phyloP scores from a whole-genome alignment of 2,329 filamentous ascomycete genomes.

The Sclerotinia minor region DNA sequence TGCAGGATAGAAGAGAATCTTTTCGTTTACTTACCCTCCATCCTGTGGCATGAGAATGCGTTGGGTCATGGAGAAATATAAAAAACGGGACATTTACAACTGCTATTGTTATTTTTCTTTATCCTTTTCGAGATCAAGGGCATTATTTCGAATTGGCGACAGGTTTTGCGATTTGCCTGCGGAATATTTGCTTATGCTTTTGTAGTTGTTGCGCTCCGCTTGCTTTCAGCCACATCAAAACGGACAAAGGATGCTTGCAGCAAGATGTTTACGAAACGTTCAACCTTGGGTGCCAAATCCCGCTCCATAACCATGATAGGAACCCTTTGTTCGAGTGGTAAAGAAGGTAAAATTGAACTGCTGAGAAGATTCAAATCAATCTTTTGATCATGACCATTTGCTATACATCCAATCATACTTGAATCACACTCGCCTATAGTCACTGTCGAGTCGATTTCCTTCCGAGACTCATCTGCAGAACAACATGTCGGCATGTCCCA shows the following conservation, averaged over 20 bases:
- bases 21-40: conserved; percentile 60
- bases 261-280: not conserved
- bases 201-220: not conserved
- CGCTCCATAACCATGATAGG: not conserved
- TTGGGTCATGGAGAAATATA: conserved; percentile 40
- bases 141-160: not conserved
- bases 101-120: not conserved
- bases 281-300: not conserved
- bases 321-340: not conserved
- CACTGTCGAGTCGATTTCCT: not conserved
- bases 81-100: conserved; percentile 36
- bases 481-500: conserved; percentile 24
- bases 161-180: not conserved
- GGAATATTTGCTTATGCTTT: too few relatives aligned
- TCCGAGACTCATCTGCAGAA: not conserved
- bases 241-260: conserved; percentile 24
- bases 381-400: conserved; percentile 1
- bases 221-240: conserved; percentile 7
- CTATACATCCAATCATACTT: not conserved
- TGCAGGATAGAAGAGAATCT: conserved; percentile 59
- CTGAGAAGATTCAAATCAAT: not conserved
- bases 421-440: conserved; percentile 8
- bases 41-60: conserved; percentile 46
- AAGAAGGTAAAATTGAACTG: not conserved
- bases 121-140: not conserved